Evolutionary conservation across 2,329 filamentous ascomycete species (phyloP).

Genomic region (Colletotrichum incanum): DNA sequence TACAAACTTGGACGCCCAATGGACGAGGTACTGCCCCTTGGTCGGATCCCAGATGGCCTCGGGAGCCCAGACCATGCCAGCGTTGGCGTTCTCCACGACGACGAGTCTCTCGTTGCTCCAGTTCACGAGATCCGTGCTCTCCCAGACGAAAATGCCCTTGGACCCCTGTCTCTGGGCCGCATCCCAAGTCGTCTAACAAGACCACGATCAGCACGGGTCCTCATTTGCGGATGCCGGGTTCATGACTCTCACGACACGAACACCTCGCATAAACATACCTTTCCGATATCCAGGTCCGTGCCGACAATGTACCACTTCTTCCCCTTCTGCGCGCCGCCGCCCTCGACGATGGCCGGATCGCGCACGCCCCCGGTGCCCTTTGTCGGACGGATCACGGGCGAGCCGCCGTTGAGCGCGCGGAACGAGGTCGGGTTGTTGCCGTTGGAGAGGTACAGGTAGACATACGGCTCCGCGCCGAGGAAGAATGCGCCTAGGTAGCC

Average conservation of each 20-base stretch:
- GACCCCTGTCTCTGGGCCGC: constrained; percentile 66
- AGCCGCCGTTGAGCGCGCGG: constrained; percentile 63
- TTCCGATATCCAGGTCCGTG: constrained; percentile 68
- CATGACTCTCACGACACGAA: not conserved
- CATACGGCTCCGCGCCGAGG: constrained; percentile 66
- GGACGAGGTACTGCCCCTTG: constrained; percentile 59
- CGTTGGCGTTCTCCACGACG: constrained; percentile 65
- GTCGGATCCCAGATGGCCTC: constrained; percentile 35
- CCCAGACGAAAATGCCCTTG: constrained; percentile 69
- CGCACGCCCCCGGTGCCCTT: constrained; percentile 67
- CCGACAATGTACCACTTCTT: constrained; percentile 71
- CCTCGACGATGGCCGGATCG: constrained; percentile 65
- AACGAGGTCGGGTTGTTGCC: constrained; percentile 66
- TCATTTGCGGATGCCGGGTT: not conserved
- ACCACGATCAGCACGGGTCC: constrained; percentile 24
- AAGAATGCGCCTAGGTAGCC: constrained; percentile 71
- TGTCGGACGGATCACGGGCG: constrained; percentile 64
- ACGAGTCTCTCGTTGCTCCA: constrained; percentile 66
- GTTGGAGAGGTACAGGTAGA: constrained; percentile 69
- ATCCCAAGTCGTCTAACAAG: constrained; percentile 65
- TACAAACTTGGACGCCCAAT: constrained; percentile 65
- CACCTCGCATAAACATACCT: constrained; percentile 47
- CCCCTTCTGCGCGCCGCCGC: constrained; percentile 61
- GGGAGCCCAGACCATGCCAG: constrained; percentile 73
- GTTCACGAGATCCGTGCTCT: constrained; percentile 65